A percentile compares a stretch with the other conserved stretches of the same genome.
phyloP scores from a whole-genome alignment of 176 grass and related monocot species.

The Aegilops umbellulata region DNA sequence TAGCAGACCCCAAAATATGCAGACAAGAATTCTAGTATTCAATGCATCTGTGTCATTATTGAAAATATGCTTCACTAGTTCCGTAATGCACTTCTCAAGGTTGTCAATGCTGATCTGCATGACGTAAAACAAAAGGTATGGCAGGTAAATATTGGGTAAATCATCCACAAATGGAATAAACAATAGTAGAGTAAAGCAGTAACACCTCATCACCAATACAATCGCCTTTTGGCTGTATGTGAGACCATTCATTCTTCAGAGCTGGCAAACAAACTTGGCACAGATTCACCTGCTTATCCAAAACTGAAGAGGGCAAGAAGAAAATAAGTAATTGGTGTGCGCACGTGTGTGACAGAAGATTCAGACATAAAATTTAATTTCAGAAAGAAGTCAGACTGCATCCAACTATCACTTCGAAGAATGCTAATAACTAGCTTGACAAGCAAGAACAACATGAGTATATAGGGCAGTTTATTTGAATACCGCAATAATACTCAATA shows the following conservation, averaged over 20 bases:
- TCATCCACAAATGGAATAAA: conserved; percentile 2
- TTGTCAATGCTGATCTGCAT: conserved; percentile 58
- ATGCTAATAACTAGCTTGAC: conserved; percentile 4
- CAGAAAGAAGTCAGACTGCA: not conserved
- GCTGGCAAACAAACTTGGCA: conserved; percentile 62
- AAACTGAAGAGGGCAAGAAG: conserved; percentile 35
- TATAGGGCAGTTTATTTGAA: not conserved
- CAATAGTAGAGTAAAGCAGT: conserved; percentile 20
- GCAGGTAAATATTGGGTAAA: not conserved
- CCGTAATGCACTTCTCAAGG: conserved; percentile 49
- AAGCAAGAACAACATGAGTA: not conserved
- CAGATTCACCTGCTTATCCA: conserved; percentile 46
- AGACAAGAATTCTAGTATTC: conserved; percentile 67
- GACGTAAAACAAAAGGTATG: not conserved
- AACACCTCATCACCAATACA: conserved; percentile 60
- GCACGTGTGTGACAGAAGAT: not conserved
- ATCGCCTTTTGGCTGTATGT: conserved; percentile 32
- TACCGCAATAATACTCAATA: not conserved
- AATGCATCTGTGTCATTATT: conserved; percentile 56
- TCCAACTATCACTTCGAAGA: not conserved
- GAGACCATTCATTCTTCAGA: conserved; percentile 73
- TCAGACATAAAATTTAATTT: conserved; percentile 6
- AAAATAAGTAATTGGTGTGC: not conserved
- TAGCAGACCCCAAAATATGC: conserved; percentile 81
- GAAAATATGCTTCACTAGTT: conserved; percentile 67